These are phyloP conservation scores for Aspergillus neotritici DNA, from an alignment of 2,329 filamentous ascomycete genomes.

Conservation along the genomic window DNA sequence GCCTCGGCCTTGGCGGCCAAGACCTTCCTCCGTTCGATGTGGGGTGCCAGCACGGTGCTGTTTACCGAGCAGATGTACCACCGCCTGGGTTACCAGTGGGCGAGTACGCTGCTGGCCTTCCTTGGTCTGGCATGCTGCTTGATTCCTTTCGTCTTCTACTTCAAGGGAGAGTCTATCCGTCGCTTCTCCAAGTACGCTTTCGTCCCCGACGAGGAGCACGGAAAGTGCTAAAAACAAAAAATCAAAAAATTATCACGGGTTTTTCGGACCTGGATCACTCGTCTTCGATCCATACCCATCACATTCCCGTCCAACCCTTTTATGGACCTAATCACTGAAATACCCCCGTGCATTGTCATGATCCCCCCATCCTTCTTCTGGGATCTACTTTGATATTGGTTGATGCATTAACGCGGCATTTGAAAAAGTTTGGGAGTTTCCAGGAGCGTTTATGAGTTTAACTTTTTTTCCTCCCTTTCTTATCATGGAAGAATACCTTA, in stretches of 20 bases:
- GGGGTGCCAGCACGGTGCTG: slow-evolving; percentile 70
- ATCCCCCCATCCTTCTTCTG: too few species aligned
- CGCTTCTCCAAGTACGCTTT: slow-evolving; percentile 68
- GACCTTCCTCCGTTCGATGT: slow-evolving; percentile 72
- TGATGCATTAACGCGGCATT: too few species aligned
- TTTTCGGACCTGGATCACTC: too few species aligned
- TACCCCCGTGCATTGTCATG: too few species aligned
- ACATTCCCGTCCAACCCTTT: not conserved
- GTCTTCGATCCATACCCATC: not conserved
- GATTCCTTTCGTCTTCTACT: slow-evolving; percentile 80
- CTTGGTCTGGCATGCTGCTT: slow-evolving; percentile 70
- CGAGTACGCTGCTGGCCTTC: slow-evolving; percentile 65
- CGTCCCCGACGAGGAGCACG: slow-evolving; percentile 48
- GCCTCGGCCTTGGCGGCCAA: slow-evolving; percentile 77
- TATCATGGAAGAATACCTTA: too few species aligned
- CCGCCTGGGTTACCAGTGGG: slow-evolving; percentile 69
- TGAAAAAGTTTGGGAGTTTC: too few species aligned
- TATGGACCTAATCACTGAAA: too few species aligned
- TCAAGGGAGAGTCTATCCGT: slow-evolving; percentile 66
- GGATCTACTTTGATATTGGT: too few species aligned
- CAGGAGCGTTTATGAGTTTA: too few species aligned
- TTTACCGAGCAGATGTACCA: slow-evolving; percentile 80
- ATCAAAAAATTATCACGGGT: too few species aligned
- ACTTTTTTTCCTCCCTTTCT: too few species aligned
- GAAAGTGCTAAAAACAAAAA: slow-evolving; percentile 2